phyloP scores from a whole-genome alignment of 495 filamentous ascomycete species.

The Margaritispora aquatica region DNA sequence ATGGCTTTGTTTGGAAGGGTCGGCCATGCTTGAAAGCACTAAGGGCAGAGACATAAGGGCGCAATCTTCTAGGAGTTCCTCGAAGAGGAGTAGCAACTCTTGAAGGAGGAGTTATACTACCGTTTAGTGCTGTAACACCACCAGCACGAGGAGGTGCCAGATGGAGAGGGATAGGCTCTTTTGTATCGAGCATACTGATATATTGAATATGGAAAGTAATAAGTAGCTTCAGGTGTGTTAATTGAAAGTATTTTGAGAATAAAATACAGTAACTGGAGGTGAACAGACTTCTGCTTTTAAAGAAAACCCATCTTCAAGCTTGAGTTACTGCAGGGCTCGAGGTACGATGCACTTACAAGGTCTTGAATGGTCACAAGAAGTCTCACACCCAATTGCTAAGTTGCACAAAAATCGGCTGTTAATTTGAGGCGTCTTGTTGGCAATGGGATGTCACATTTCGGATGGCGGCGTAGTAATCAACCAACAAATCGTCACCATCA shows the following conservation, averaged over 20 bases:
- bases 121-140: background rate
- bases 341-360: background rate
- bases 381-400: background rate
- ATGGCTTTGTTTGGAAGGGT: constrained; percentile 36
- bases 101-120: constrained; percentile 2
- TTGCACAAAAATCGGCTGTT: constrained; percentile 1
- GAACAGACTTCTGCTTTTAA: background rate
- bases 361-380: background rate
- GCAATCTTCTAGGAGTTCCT: constrained; percentile 10
- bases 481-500: background rate
- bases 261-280: background rate
- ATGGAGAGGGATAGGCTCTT: background rate
- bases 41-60: constrained; percentile 20
- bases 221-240: background rate
- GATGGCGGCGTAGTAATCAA: background rate
- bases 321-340: background rate
- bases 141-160: background rate
- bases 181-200: constrained; percentile 3
- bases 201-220: background rate
- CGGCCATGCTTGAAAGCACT: constrained; percentile 35
- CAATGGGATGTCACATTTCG: background rate
- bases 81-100: constrained; percentile 8
- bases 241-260: background rate
- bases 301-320: background rate
- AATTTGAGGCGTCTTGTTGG: background rate